Evolutionary conservation across 208 protist species (phyloP).

Genomic region (Borovskyia barvae): DNA sequence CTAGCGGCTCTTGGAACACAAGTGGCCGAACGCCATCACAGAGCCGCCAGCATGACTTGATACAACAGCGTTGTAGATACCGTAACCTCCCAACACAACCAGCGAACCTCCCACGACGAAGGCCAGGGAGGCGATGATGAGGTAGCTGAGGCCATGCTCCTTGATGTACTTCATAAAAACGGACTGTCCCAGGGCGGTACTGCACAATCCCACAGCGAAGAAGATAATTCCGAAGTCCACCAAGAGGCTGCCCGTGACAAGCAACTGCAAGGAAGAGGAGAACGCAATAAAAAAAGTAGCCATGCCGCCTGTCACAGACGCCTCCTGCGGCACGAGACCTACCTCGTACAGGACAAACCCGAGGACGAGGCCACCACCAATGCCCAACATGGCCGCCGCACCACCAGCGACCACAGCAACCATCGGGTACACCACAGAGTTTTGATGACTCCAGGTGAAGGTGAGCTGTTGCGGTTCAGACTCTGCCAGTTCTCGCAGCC

Average conservation of each 20-base stretch:
- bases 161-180: constrained; percentile 78
- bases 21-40: constrained; percentile 47
- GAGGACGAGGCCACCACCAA: constrained; percentile 81
- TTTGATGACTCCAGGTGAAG: constrained; percentile 64
- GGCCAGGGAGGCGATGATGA: constrained; percentile 65
- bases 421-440: constrained; percentile 53
- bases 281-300: constrained; percentile 85
- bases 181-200: constrained; percentile 65
- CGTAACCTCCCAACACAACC: constrained; percentile 54
- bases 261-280: constrained; percentile 47
- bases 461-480: constrained; percentile 24
- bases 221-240: constrained; percentile 65
- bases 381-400: constrained; percentile 77
- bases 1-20: no score
- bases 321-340: constrained; percentile 65
- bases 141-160: constrained; percentile 45
- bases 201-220: constrained; percentile 54
- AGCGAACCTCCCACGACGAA: constrained; percentile 72
- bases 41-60: constrained; percentile 28
- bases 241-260: constrained; percentile 51
- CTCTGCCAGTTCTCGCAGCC: constrained; percentile 31
- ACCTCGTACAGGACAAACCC: constrained; percentile 85
- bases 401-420: constrained; percentile 71
- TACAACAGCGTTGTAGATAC: constrained; percentile 69
- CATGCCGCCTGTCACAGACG: constrained; percentile 68